Evolutionary conservation across 352 stramenopile species (phyloP).

Genomic region (Pythium biforme): DNA sequence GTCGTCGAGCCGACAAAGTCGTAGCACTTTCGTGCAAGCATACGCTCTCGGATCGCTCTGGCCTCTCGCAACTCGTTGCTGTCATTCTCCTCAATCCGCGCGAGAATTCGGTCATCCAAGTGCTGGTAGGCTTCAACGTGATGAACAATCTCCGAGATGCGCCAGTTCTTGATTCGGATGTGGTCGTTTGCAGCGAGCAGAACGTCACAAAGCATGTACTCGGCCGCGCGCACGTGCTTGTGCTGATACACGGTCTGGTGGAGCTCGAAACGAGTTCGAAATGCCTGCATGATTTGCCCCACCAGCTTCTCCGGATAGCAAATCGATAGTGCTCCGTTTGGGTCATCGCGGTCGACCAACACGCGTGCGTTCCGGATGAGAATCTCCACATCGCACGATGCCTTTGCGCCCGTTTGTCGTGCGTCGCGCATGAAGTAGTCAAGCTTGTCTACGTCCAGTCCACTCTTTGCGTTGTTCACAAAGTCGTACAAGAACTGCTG

Average conservation of each 20-base stretch:
- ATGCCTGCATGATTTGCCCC: conserved; percentile 86
- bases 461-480: conserved; percentile 86
- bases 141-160: conserved; percentile 65
- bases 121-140: conserved; percentile 78
- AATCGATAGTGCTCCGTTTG: conserved; percentile 46
- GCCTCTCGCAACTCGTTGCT: conserved; percentile 42
- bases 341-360: conserved; percentile 53
- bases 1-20: conserved; percentile 68
- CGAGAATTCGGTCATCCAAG: conserved; percentile 78
- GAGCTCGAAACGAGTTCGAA: conserved; percentile 84
- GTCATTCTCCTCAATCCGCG: conserved; percentile 74
- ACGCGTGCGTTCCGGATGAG: conserved; percentile 77
- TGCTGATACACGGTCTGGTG: conserved; percentile 90
- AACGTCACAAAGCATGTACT: conserved; percentile 89
- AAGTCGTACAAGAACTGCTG: conserved; percentile 87
- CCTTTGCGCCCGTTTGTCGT: conserved; percentile 69
- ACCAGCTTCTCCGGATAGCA: conserved; percentile 89
- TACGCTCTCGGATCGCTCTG: conserved; percentile 51
- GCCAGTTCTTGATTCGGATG: conserved; percentile 54
- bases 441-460: conserved; percentile 89
- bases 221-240: conserved; percentile 71
- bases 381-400: conserved; percentile 68
- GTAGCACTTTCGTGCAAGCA: conserved; percentile 77
- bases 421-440: conserved; percentile 90
- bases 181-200: conserved; percentile 68